Evolutionary conservation across 495 filamentous ascomycete species (phyloP).

Genomic region (Friedmanniomyces simplex): DNA sequence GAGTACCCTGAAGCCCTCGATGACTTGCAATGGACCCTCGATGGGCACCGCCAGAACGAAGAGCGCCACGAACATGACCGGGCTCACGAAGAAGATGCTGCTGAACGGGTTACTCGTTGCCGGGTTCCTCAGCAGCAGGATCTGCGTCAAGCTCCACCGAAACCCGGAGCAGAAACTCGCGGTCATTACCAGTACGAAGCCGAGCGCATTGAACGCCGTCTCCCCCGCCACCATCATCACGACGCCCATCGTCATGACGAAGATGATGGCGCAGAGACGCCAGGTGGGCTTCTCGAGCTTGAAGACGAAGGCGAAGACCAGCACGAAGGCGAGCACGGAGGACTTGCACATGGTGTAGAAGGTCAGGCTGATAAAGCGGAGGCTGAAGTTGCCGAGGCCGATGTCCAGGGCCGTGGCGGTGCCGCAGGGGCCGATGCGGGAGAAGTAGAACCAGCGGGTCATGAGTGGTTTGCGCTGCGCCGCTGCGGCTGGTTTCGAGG

Average conservation of each 20-base stretch:
- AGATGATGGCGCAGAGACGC: conserved; percentile 76
- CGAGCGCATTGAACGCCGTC: conserved; percentile 76
- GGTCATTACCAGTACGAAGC: conserved; percentile 84
- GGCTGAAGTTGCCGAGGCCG: conserved; percentile 86
- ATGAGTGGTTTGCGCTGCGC: conserved; percentile 53
- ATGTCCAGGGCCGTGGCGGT: conserved; percentile 92
- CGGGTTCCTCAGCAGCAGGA: conserved; percentile 85
- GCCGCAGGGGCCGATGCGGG: conserved; percentile 86
- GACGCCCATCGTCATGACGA: conserved; percentile 87
- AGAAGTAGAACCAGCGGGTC: conserved; percentile 84
- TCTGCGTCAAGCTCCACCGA: conserved; percentile 94
- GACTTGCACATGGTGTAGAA: conserved; percentile 99
- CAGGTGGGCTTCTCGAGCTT: conserved; percentile 79
- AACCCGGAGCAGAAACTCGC: conserved; percentile 94
- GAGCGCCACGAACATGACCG: conserved; percentile 86
- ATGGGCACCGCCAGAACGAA: conserved; percentile 72
- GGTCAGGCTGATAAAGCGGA: conserved; percentile 91
- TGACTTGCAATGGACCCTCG: conserved; percentile 63
- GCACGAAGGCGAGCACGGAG: conserved; percentile 85
- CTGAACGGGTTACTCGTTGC: conserved; percentile 96
- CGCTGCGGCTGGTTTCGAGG: conserved; percentile 40
- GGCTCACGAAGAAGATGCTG: conserved; percentile 91
- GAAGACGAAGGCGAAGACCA: conserved; percentile 92
- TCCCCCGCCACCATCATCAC: conserved; percentile 99
- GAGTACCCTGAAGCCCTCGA: conserved; percentile 51